Evolutionary conservation across 345 rosid species (phyloP).

Genomic region (Abelmoschus esculentus): DNA sequence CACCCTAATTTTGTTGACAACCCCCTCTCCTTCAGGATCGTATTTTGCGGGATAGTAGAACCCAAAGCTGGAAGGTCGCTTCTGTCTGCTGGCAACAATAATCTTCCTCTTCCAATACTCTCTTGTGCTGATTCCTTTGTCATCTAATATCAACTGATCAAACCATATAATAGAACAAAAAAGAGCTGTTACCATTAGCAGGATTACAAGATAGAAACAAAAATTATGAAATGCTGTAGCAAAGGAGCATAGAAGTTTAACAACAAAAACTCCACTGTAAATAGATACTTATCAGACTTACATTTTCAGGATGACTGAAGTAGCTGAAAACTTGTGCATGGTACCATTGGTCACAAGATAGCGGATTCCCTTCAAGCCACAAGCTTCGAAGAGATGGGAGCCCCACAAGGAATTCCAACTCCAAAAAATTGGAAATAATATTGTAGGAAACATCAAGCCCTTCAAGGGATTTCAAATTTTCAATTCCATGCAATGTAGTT

Average conservation of each 20-base stretch:
- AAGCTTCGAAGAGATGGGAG: slow-evolving; percentile 56
- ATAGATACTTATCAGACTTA: slow-evolving; percentile 26
- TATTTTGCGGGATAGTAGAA: slow-evolving; percentile 79
- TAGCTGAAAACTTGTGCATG: slow-evolving; percentile 82
- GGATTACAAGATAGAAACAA: background rate
- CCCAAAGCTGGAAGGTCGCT: slow-evolving; percentile 80
- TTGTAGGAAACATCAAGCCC: slow-evolving; percentile 95
- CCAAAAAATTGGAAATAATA: slow-evolving; percentile 77
- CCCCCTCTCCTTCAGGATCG: slow-evolving; percentile 59
- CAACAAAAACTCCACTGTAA: background rate
- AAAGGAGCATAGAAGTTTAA: background rate
- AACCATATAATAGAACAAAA: slow-evolving; percentile 18
- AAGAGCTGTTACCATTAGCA: slow-evolving; percentile 3
- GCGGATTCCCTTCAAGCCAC: slow-evolving; percentile 98
- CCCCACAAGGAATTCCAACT: slow-evolving; percentile 66
- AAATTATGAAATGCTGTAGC: background rate
- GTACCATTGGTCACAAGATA: slow-evolving; percentile 80
- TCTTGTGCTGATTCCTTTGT: slow-evolving; percentile 57
- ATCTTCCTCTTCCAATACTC: slow-evolving; percentile 91
- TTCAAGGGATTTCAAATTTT: slow-evolving; percentile 91
- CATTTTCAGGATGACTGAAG: slow-evolving; percentile 51
- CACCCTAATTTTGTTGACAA: slow-evolving; percentile 56
- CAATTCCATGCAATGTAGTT: slow-evolving; percentile 81
- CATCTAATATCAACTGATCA: slow-evolving; percentile 77
- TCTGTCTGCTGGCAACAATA: slow-evolving; percentile 75